Base-by-base conservation (phyloP, 139 green algal genomes). In the Ostreobium quekettii region DNA sequence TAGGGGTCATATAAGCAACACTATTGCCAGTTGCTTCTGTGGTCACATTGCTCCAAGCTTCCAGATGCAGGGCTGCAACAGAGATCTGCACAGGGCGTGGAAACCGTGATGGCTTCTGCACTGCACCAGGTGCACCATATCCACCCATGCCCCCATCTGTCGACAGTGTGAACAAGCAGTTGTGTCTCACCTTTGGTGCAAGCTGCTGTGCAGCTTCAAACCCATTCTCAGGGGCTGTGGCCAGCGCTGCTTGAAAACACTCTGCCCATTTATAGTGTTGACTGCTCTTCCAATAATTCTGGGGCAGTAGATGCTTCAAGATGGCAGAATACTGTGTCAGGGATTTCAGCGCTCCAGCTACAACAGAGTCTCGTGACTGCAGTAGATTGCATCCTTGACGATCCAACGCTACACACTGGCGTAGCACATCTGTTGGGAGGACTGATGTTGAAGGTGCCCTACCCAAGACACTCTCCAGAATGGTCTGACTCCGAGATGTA, bases 201-300 rank as follows among this genome's bases (percentile, higher is more conserved):
- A 53, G 19, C 15, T 26, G 15, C 19, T 53, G 42, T 19, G 42
- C 42, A 11, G 15, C 42, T 53, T 11, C 42, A 11, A 53, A 11
- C 11, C 15, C 53, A 62, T 28, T 8, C 53, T 11, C 53, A 31
- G 53, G 29, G 19, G 53, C 19, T n/a, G 53, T 8, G 11, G 42
- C 42, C 42, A 53, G 19, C 11, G 42, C 42, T 53, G 53, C 19
- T 26, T 62, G 53, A 68, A 68, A 68, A 29, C 11, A 3, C 6
- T n/a, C 35, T 38, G 53, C 31, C 36, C 36, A 57, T 48, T 29
- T 68, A 38, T 36, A 68, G 35, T 68, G 61, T 24, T 57, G n/a
- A 56, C 61, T 68, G 35, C 35, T 68, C 30, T 26, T 36, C 30
- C 49, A 11, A 38, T 68, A 68, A 5, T 68, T 38, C 5, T 47